Evolutionary conservation across 2,329 filamentous ascomycete genomes (phyloP).

Genomic region (Botrytis fabae): DNA sequence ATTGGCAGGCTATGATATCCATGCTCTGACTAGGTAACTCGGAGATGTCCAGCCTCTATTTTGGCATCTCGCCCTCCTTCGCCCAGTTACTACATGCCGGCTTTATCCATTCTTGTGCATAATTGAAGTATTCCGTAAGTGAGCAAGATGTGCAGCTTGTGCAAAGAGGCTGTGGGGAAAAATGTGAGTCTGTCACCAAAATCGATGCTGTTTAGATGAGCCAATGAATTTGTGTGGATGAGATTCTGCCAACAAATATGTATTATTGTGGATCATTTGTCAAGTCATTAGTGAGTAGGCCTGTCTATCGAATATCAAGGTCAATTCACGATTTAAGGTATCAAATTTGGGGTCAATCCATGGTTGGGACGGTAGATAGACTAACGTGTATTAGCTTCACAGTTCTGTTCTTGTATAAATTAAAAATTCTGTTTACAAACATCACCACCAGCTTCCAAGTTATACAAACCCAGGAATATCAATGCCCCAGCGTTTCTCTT

Average conservation of each 20-base stretch:
- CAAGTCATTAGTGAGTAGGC: neutral
- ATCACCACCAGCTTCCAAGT: neutral
- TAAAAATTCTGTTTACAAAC: constrained; percentile 2
- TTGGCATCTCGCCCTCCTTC: constrained; percentile 16
- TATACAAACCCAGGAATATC: constrained; percentile 5
- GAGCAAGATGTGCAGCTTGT: constrained; percentile 32
- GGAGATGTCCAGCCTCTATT: constrained; percentile 14
- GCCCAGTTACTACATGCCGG: constrained; percentile 6
- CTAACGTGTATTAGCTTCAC: neutral
- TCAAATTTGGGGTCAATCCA: neutral
- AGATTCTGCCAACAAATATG: constrained; percentile 15
- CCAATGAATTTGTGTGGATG: constrained; percentile 5
- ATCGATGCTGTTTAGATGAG: constrained; percentile 2
- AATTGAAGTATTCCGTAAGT: neutral
- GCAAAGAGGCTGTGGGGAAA: constrained; percentile 36
- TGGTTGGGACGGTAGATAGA: neutral
- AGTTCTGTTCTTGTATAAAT: neutral
- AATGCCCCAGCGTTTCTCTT: constrained; percentile 11
- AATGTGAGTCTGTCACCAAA: neutral
- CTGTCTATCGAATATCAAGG: neutral
- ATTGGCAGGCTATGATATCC: constrained; percentile 2
- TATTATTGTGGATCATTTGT: constrained; percentile 10
- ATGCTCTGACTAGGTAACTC: neutral
- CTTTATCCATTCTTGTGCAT: constrained; percentile 17
- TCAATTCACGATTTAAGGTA: neutral